phyloP scores from a whole-genome alignment of 352 stramenopile genomes.

The Phytophthora melonis region DNA sequence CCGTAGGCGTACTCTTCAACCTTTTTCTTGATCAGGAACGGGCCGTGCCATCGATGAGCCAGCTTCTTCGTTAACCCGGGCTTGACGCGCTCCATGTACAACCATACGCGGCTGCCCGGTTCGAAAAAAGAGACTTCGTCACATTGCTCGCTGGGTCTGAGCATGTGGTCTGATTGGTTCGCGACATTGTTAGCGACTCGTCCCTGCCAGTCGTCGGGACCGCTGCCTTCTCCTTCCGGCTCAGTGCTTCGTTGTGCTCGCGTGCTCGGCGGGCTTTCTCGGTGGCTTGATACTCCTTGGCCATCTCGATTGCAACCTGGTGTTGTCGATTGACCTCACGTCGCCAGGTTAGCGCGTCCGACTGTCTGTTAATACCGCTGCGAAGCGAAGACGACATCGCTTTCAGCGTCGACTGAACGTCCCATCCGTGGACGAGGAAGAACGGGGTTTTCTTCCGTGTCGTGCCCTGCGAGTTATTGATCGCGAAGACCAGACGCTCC shows the following conservation, averaged over 20 bases:
- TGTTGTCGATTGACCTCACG: background rate
- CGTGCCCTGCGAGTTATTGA: background rate
- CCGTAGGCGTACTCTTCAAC: no score
- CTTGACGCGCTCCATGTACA: no score
- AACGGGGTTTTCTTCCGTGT: background rate
- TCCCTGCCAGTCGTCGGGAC: no score
- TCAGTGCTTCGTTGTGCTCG: background rate
- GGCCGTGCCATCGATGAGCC: no score
- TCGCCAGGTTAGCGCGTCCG: background rate
- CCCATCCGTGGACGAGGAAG: background rate
- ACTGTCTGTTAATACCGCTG: background rate
- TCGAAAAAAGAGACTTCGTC: no score
- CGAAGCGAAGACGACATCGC: background rate
- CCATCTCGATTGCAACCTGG: background rate
- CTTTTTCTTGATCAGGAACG: no score
- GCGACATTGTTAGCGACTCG: no score
- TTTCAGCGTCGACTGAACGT: background rate
- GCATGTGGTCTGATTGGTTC: no score
- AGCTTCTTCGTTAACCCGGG: no score
- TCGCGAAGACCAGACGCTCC: conserved; percentile 4
- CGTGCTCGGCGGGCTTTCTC: background rate
- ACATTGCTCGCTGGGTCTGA: no score
- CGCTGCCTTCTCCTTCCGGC: background rate
- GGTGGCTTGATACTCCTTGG: background rate
- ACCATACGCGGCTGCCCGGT: no score